phyloP scores from a whole-genome alignment of 495 filamentous ascomycete genomes.

The Haplographium delicatum region DNA sequence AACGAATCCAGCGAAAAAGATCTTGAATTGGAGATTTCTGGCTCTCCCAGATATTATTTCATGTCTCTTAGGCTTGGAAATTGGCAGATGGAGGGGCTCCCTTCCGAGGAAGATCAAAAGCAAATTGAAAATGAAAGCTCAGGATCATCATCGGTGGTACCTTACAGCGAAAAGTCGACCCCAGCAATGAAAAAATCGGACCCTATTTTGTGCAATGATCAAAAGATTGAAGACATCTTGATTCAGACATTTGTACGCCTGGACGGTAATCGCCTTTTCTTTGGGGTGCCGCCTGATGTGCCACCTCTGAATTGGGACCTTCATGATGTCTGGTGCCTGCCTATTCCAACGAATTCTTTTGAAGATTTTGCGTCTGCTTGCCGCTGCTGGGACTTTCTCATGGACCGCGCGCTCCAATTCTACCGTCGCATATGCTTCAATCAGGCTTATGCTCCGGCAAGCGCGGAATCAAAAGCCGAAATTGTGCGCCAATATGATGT shows the following conservation, averaged over 20 bases:
- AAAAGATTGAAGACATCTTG: constrained; percentile 11
- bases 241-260: constrained; percentile 44
- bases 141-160: not conserved
- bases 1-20: no score
- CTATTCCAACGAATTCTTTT: constrained; percentile 8
- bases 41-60: not conserved
- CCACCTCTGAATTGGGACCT: constrained; percentile 15
- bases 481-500: not conserved
- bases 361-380: constrained; percentile 3
- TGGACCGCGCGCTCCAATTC: constrained; percentile 12
- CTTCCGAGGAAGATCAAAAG: not conserved
- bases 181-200: no score
- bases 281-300: not conserved
- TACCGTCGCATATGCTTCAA: constrained; percentile 7
- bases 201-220: no score
- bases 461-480: not conserved
- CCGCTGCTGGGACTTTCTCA: constrained; percentile 15
- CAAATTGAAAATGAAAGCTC: not conserved
- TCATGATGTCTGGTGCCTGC: constrained; percentile 5
- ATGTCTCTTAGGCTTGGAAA: not conserved
- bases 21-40: not conserved
- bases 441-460: not conserved
- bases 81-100: no score
- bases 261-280: constrained; percentile 2
- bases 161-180: not conserved